Evolutionary conservation across 148 eudicot species (phyloP).

Genomic region (Salicornia ramosissima): DNA sequence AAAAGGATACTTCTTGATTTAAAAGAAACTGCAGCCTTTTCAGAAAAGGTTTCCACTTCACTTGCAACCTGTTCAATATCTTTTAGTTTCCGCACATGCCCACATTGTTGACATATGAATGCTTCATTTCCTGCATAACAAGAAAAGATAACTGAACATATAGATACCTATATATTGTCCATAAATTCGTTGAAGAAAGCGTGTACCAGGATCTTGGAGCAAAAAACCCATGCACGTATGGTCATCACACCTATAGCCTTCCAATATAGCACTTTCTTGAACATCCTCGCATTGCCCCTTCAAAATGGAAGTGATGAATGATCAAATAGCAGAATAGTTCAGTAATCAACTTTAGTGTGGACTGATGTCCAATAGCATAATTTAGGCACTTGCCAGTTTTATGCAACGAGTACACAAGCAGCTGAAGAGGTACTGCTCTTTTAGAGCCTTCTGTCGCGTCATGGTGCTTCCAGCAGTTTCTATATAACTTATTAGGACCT

Average conservation of each 20-base stretch:
- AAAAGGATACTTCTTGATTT: slow-evolving; percentile 71
- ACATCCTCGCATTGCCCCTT: slow-evolving; percentile 82
- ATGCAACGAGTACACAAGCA: slow-evolving; percentile 80
- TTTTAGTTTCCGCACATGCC: slow-evolving; percentile 56
- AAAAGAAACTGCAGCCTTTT: slow-evolving; percentile 51
- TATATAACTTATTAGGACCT: slow-evolving; percentile 84
- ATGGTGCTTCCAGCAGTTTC: slow-evolving; percentile 95
- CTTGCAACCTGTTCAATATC: slow-evolving; percentile 49
- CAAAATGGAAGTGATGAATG: slow-evolving; percentile 2
- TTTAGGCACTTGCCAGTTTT: slow-evolving; percentile 44
- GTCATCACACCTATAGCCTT: slow-evolving; percentile 80
- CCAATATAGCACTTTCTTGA: slow-evolving; percentile 79
- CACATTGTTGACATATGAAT: slow-evolving; percentile 85
- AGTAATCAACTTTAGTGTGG: background rate
- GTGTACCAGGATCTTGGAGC: slow-evolving; percentile 70
- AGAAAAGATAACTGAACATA: slow-evolving; percentile 6
- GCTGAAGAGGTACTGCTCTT: slow-evolving; percentile 80
- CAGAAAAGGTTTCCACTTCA: slow-evolving; percentile 60
- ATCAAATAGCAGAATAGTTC: background rate
- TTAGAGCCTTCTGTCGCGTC: slow-evolving; percentile 72
- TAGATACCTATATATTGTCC: too few relatives aligned
- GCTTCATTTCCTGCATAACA: slow-evolving; percentile 49
- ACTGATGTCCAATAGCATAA: background rate
- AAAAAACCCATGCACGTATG: slow-evolving; percentile 61
- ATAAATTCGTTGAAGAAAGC: background rate